Evolutionary conservation across 2,329 filamentous ascomycete species (phyloP), one percentile per base, ranked within the genome.

Genomic region (Colletotrichum noveboracense): DNA sequence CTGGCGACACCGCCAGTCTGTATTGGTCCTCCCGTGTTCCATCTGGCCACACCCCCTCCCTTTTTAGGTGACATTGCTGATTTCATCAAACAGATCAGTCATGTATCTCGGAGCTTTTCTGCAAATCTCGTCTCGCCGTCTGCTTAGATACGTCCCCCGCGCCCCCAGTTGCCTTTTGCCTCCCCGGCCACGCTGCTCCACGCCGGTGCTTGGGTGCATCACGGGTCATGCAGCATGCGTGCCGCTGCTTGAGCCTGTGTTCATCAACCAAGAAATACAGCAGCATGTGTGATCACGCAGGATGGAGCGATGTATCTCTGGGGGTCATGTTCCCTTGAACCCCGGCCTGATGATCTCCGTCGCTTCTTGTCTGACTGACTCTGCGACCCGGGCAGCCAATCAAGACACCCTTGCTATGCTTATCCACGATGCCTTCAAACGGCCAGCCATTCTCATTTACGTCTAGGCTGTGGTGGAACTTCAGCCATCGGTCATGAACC

Each of bases 41-140:
- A n/a, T 65, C 26, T 65, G 60, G 12, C 64, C 67, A 60, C 67
- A 14, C 34, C 62, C 56, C 58, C 28, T 24, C 26, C 67, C 21
- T 24, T 64, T 14, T 21, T 24, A 62, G 62, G 43, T 65, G 24
- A 55, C 64, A 58, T 68, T 75, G 62, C 61, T 62, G 56, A 75
- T 71, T 65, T 65, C 48, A 55, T 60, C 64, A 69, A 32, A 71
- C 34, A 67, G 48, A 65, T 65, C 69, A 76, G n/a, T 66, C 67
- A 55, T 70, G 34, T 72, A 56, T 55, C 26, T 76, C 69, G 68
- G 73, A 70, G 60, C 16, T 66, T 77, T 76, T 70, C 56, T 72
- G 55, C 65, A 76, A 77, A 67, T 70, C 75, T 62, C 64, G 71
- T 69, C 67, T 65, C 34, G 30, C 67, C 34, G 64, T 18, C 28